Evolutionary conservation across 768 basidiomycete species (phyloP).

Genomic region (Trametes cinnabarina): DNA sequence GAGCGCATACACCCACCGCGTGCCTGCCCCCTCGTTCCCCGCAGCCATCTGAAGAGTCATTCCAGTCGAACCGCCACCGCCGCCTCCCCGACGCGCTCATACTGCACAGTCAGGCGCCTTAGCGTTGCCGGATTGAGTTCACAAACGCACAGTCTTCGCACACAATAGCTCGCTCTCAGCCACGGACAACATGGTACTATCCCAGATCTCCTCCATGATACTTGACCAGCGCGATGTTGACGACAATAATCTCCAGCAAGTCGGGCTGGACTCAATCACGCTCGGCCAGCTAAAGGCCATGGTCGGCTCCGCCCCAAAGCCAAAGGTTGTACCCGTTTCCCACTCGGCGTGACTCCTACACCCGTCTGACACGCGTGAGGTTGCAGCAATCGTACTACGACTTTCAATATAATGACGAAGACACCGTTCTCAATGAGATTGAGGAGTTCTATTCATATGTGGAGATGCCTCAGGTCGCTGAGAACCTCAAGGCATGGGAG

Average conservation of each 20-base stretch:
- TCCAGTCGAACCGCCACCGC: neutral
- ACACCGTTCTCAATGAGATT: slow-evolving; percentile 92
- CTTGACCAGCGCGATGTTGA: slow-evolving; percentile 33
- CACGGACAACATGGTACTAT: slow-evolving; percentile 34
- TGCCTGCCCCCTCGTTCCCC: neutral
- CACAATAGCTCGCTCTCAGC: neutral
- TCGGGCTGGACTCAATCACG: slow-evolving; percentile 68
- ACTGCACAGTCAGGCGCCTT: neutral
- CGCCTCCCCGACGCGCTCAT: neutral
- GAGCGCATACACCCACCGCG: neutral
- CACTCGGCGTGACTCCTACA: slow-evolving; percentile 6
- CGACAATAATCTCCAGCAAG: slow-evolving; percentile 29
- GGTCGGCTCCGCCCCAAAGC: slow-evolving; percentile 67
- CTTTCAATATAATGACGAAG: slow-evolving; percentile 94
- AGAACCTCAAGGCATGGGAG: slow-evolving; percentile 86
- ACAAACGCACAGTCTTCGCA: neutral
- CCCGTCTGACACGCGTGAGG: slow-evolving; percentile 23
- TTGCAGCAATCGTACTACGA: slow-evolving; percentile 82
- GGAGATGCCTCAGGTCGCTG: slow-evolving; percentile 87
- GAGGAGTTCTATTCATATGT: slow-evolving; percentile 98
- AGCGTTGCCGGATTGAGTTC: neutral
- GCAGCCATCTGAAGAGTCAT: neutral
- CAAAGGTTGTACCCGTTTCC: slow-evolving; percentile 52
- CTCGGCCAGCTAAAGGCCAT: slow-evolving; percentile 78
- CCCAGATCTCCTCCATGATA: slow-evolving; percentile 28